These are phyloP conservation scores for Mayamaea pseudoterrestris DNA, from an alignment of 108 stramenopile genomes.

Conservation along the genomic window DNA sequence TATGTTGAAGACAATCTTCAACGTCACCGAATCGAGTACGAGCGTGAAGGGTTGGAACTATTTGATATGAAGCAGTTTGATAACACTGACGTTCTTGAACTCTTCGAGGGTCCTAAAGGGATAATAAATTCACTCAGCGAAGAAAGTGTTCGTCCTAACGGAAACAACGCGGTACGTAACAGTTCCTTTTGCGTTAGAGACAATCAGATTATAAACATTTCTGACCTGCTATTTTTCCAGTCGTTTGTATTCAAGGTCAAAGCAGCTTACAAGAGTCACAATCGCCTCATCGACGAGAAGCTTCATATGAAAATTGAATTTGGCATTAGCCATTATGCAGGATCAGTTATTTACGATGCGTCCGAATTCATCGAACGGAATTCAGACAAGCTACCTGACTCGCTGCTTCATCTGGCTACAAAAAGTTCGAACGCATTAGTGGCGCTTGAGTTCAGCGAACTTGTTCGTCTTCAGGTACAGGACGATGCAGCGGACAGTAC, in stretches of 20 bases:
- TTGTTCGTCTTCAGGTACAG: neutral
- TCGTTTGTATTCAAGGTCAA: slow-evolving; percentile 60
- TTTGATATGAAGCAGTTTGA: slow-evolving; percentile 79
- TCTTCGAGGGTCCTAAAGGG: slow-evolving; percentile 85
- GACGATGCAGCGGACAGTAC: neutral
- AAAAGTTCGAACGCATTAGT: slow-evolving; percentile 51
- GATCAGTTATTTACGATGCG: slow-evolving; percentile 71
- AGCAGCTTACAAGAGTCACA: neutral
- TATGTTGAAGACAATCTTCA: slow-evolving; percentile 68
- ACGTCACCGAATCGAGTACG: slow-evolving; percentile 63
- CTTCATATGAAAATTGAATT: slow-evolving; percentile 58
- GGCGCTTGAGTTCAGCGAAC: slow-evolving; percentile 26
- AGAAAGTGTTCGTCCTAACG: slow-evolving; percentile 82
- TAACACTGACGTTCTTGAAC: slow-evolving; percentile 74
- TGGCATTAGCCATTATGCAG: slow-evolving; percentile 79
- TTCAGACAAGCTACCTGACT: slow-evolving; percentile 66
- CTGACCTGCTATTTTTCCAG: neutral
- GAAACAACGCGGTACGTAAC: slow-evolving; percentile 42
- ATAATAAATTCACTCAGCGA: slow-evolving; percentile 85
- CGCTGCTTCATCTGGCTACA: slow-evolving; percentile 34
- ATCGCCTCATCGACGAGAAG: slow-evolving; percentile 3
- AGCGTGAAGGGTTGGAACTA: slow-evolving; percentile 77
- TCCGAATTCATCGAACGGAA: slow-evolving; percentile 68
- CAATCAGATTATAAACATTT: neutral
- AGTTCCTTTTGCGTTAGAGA: no score